Base-by-base conservation (phyloP, 192 early-diverging fungal genomes). In the Thamnidium elegans region DNA sequence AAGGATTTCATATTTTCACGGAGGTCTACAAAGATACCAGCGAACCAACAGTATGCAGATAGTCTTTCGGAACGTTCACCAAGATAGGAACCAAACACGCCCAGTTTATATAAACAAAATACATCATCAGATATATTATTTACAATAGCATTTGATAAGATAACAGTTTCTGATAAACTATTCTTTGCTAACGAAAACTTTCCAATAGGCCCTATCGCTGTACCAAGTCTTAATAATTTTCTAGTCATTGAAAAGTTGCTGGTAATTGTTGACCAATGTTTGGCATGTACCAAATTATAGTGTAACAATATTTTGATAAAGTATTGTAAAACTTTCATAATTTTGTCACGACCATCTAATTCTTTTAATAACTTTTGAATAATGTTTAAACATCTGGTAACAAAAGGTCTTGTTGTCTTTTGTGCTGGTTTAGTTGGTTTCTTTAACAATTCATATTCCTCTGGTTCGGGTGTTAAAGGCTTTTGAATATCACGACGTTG, bases 291-390 rank as follows among this genome's bases (percentile, higher is more conserved):
- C 39, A 80, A 62, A 0, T 64, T 47, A 21, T 74, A 54, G 68
- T 80, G 87, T 26, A 93, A 73, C 20, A 89, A 70, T n/a, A 90
- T 66, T 61, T 94, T 94, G 63, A 84, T 68, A 46, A 79, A 70
- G 67, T 94, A 94, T 66, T 94, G 92, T 31, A 89, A 63, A 30
- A 87, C 66, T 61, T 94, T 94, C 58, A 94, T 76, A 14, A 83
- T 77, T 70, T 94, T 94, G 78, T 94, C 93, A 14, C 93, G 82
- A 32, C 93, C 93, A 62, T 94, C 93, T 53, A 88, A 82, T 17
- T 88, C 67, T 20, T 82, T 77, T 8, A 91, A 77, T 14, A 90
- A 69, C 58, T 84, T 83, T 32, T 85, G 81, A 20, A 92, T 71
- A 46, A 87, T 66, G 39, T 50, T 46, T 14, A 70, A 9, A 43